Evolutionary conservation across 2,329 filamentous ascomycete species (phyloP).

Genomic region (Talaromyces sp.): DNA sequence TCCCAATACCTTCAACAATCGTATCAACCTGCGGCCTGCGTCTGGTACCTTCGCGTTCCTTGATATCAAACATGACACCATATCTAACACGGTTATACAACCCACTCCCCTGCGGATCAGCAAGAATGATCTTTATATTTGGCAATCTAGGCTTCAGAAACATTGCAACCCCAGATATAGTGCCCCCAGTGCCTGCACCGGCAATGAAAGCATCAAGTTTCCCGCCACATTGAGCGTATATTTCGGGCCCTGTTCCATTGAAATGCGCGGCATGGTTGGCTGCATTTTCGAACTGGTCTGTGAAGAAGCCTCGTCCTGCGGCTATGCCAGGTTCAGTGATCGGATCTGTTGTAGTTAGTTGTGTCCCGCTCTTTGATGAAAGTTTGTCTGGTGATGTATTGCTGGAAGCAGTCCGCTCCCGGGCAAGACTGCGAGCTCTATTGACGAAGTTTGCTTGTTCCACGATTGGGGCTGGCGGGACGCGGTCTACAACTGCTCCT

Average conservation of each 20-base stretch:
- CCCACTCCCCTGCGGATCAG: constrained; percentile 91
- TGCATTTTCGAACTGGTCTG: constrained; percentile 89
- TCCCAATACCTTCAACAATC: constrained; percentile 92
- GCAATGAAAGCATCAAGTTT: constrained; percentile 82
- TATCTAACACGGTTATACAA: constrained; percentile 88
- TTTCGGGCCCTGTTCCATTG: constrained; percentile 81
- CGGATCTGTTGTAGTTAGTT: constrained; percentile 21
- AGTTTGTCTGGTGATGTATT: constrained; percentile 17
- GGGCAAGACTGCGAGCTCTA: constrained; percentile 72
- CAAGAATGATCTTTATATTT: constrained; percentile 69
- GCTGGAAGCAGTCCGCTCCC: constrained; percentile 60
- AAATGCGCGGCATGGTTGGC: constrained; percentile 88
- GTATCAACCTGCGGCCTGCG: constrained; percentile 89
- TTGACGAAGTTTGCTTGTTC: constrained; percentile 94
- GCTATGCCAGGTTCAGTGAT: constrained; percentile 35
- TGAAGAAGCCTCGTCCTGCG: constrained; percentile 80
- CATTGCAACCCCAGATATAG: constrained; percentile 79
- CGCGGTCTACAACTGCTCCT: constrained; percentile 87
- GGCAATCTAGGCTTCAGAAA: constrained; percentile 74
- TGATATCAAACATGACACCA: constrained; percentile 91
- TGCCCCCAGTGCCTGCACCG: constrained; percentile 91
- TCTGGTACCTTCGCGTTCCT: constrained; percentile 86
- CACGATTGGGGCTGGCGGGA: constrained; percentile 89
- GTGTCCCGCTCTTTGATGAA: constrained; percentile 12
- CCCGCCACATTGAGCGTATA: constrained; percentile 72